Evolutionary conservation across 106 monocot species (phyloP).

Genomic region (Gastrodia elata): DNA sequence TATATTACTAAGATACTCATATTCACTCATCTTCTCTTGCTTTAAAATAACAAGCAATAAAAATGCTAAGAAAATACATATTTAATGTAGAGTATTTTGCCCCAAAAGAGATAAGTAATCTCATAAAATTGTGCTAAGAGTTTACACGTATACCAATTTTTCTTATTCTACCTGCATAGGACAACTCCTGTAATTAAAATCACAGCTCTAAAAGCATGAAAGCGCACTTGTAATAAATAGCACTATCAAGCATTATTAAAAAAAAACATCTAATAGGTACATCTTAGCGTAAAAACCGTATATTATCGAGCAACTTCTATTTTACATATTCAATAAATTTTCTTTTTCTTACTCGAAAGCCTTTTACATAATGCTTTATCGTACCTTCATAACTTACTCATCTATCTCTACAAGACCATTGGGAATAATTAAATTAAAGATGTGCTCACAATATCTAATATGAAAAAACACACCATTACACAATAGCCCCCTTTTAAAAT

Average conservation of each 20-base stretch:
- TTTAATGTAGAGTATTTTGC: too few species aligned
- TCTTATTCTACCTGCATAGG: too few species aligned
- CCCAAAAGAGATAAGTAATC: too few species aligned
- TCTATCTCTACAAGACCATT: neutral
- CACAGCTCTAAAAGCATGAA: neutral
- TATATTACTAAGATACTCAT: too few species aligned
- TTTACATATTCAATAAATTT: neutral
- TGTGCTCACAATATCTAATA: neutral
- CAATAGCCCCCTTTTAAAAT: neutral
- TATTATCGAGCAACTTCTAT: neutral
- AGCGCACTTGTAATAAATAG: neutral
- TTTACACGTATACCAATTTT: too few species aligned
- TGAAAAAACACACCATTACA: too few species aligned
- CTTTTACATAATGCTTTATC: neutral
- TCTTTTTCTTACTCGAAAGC: neutral
- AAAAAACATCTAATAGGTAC: neutral
- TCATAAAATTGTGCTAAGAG: too few species aligned
- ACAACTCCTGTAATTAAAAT: too few species aligned
- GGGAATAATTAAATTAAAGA: neutral
- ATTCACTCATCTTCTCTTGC: too few species aligned
- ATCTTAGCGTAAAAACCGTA: neutral
- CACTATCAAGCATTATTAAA: neutral
- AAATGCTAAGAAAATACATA: too few species aligned
- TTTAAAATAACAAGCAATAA: too few species aligned
- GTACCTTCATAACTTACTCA: neutral